Evolutionary conservation across 1,284 basidiomycete species (phyloP).

Genomic region (Heterobasidion occidentale): DNA sequence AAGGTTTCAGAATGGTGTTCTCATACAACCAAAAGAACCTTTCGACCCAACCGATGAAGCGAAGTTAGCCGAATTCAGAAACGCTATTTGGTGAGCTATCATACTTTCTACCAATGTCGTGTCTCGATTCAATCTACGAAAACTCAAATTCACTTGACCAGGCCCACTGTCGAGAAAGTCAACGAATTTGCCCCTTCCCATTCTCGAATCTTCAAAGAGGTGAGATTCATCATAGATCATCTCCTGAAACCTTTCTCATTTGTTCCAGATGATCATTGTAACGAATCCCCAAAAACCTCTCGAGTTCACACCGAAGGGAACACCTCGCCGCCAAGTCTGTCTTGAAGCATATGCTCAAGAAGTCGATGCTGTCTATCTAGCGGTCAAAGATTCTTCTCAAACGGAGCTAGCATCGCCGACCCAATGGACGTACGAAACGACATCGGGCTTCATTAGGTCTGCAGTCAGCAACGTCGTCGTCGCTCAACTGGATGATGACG

Average conservation of each 20-base stretch:
- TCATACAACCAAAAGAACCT: slow-evolving; percentile 27
- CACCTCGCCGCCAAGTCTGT: slow-evolving; percentile 15
- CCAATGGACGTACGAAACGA: slow-evolving; percentile 7
- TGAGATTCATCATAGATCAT: background rate
- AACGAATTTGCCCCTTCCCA: slow-evolving; percentile 26
- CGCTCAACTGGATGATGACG: slow-evolving; percentile 4
- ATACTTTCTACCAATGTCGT: background rate
- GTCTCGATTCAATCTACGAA: background rate
- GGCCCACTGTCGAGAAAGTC: slow-evolving; percentile 23
- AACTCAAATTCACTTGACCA: slow-evolving; percentile 5
- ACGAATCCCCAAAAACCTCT: slow-evolving; percentile 22
- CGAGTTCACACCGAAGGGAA: slow-evolving; percentile 23
- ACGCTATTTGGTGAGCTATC: slow-evolving; percentile 23
- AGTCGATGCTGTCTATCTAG: slow-evolving; percentile 19
- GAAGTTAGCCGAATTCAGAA: slow-evolving; percentile 19
- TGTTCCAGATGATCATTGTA: slow-evolving; percentile 22
- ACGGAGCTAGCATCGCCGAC: slow-evolving; percentile 3
- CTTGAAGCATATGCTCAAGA: slow-evolving; percentile 19
- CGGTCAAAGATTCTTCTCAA: slow-evolving; percentile 5
- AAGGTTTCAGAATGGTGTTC: slow-evolving; percentile 26
- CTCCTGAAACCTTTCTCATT: background rate
- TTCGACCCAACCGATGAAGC: slow-evolving; percentile 18
- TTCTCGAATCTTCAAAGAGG: slow-evolving; percentile 13
- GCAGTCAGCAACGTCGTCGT: slow-evolving; percentile 8
- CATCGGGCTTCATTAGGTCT: slow-evolving; percentile 6